Evolutionary conservation across 2,329 filamentous ascomycete species (phyloP).

Genomic region (Apiospora kogelbergensis): DNA sequence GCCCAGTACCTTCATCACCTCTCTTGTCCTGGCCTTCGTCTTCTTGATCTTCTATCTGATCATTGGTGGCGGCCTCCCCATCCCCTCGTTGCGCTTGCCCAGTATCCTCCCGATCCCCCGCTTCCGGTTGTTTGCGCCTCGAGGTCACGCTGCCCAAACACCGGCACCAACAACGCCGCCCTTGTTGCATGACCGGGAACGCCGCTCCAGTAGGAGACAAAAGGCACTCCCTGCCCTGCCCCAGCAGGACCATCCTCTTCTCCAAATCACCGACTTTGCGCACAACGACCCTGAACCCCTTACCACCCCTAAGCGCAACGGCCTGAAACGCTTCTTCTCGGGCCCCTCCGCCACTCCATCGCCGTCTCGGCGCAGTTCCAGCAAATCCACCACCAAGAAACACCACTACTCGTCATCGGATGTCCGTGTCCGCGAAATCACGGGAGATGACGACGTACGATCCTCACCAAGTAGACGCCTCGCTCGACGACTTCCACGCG

Average conservation of each 20-base stretch:
- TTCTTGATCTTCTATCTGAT: conserved; percentile 51
- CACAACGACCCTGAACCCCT: conserved; percentile 18
- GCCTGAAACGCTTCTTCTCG: conserved; percentile 25
- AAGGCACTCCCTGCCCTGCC: conserved; percentile 15
- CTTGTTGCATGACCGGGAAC: background rate
- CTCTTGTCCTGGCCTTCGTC: conserved; percentile 48
- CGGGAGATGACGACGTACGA: conserved; percentile 14
- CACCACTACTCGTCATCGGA: conserved; percentile 3
- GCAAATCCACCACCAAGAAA: conserved; percentile 18
- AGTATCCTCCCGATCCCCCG: conserved; percentile 14
- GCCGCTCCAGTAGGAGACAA: conserved; percentile 23
- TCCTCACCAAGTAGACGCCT: conserved; percentile 44
- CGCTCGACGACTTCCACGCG: conserved; percentile 52
- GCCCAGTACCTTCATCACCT: conserved; percentile 57
- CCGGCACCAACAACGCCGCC: background rate
- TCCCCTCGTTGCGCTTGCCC: conserved; percentile 9
- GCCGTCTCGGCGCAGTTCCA: conserved; percentile 21
- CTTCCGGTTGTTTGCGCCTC: conserved; percentile 11
- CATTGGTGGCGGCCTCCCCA: conserved; percentile 33
- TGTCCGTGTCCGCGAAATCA: conserved; percentile 15
- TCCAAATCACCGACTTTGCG: conserved; percentile 25
- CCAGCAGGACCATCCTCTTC: conserved; percentile 21
- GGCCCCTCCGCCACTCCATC: conserved; percentile 21
- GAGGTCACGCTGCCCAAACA: background rate
- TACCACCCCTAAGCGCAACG: conserved; percentile 15